Conservation (phyloP, 208 protist species). For the Acanthamoeba culbertsoni region DNA sequence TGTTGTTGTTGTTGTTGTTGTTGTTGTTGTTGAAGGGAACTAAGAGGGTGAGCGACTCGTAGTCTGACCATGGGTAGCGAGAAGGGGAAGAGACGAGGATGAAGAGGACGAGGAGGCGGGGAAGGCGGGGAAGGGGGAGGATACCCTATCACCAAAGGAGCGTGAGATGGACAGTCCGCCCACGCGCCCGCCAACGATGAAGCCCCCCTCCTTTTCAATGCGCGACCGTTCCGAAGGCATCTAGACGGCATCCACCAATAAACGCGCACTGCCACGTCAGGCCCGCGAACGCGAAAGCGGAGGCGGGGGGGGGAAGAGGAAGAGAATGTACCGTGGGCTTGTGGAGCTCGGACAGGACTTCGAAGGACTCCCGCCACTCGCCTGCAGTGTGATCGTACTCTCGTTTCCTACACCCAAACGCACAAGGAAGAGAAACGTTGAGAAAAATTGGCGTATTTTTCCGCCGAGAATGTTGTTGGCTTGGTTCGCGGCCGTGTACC, state of each 20-base stretch:
- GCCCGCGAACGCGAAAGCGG: not conserved
- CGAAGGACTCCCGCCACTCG: constrained; percentile 1
- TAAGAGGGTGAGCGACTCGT: not conserved
- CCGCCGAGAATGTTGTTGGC: too few relatives aligned
- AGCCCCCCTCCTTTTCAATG: constrained; percentile 43
- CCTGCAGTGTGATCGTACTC: not conserved
- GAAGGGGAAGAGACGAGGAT: not conserved
- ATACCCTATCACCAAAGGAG: constrained; percentile 19
- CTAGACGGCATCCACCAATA: not conserved
- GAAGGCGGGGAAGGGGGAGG: not conserved
- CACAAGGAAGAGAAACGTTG: not conserved
- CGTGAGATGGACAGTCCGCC: constrained; percentile 16
- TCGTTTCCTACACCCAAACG: not conserved
- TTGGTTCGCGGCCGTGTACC: not conserved
- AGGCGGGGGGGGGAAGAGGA: not conserved
- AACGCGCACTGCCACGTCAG: not conserved
- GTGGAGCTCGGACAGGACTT: constrained; percentile 9
- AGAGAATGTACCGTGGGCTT: constrained; percentile 33
- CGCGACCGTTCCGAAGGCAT: not conserved
- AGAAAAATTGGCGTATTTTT: not conserved
- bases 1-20: not conserved
- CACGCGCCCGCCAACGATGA: constrained; percentile 9
- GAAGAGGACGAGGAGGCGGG: not conserved
- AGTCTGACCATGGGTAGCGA: not conserved
- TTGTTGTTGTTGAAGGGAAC: too few relatives aligned